Base-by-base conservation (phyloP, 2,329 filamentous ascomycete species). In the Leptodontidium sp. region DNA sequence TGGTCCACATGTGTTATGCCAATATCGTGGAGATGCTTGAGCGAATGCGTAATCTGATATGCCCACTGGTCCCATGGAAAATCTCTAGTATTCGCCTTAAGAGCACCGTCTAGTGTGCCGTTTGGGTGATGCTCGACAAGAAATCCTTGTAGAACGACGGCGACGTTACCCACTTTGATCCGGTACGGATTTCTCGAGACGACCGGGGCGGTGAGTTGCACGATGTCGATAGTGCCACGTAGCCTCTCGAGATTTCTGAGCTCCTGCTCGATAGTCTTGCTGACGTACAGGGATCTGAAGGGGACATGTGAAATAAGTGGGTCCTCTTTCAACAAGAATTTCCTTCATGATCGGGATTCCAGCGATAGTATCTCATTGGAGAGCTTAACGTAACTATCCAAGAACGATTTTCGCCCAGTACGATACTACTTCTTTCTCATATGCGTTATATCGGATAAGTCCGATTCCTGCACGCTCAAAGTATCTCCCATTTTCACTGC, bases 1-100 rank as follows among this genome's bases (percentile, higher is more conserved):
- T 74, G 59, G 66, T 76, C 73, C 70, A 76, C 74, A 65, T 76
- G 68, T 11, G 71, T 57, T 53, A 75, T 68, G 15, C 68, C 69
- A 17, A n/a, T 17, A 15, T 64, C 2, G 67, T 77, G 72, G 43
- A 77, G 58, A n/a, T 50, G 2, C 24, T 29, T 29, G 47, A 75
- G 71, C 55, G 69, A 62, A 71, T 68, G 68, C 21, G 73, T 71
- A 15, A 73, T 72, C 68, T 75, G 67, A 0, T 75, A 47, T 7
- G 74, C 75, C 55, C 67, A 75, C 6, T 40, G 74, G 67, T 71
- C 69, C 61, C 64, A 66, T 15, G 57, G 64, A 6, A 50, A 52
- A 52, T 70, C 47, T 68, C 65, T 17, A 62, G 63, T 49, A 58
- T 66, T 58, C 69, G 40, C 47, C n/a, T n/a, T n/a, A n/a, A 76